Conservation (phyloP, 768 basidiomycete genomes). For the Russula griseocarnosa region DNA sequence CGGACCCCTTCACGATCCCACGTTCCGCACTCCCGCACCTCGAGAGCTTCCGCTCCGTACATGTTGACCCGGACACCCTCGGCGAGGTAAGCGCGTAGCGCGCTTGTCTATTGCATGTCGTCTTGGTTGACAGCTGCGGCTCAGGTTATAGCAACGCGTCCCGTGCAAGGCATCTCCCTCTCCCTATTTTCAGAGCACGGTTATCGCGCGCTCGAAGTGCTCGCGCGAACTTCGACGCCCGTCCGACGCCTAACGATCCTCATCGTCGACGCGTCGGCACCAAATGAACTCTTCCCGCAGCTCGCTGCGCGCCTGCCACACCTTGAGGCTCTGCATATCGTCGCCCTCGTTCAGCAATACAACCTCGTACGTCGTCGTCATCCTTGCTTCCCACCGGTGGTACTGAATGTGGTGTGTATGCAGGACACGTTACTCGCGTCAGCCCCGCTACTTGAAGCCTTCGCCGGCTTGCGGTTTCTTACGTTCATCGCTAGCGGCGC, state of each 20-base stretch:
- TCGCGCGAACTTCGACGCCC: constrained; percentile 39
- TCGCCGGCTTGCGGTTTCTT: constrained; percentile 45
- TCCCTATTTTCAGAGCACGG: constrained; percentile 46
- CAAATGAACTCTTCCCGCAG: constrained; percentile 43
- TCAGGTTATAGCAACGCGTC: constrained; percentile 45
- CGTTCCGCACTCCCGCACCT: constrained; percentile 47
- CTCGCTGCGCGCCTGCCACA: constrained; percentile 46
- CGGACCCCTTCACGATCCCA: constrained; percentile 34
- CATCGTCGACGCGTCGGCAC: constrained; percentile 47
- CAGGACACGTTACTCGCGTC: constrained; percentile 45
- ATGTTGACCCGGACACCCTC: constrained; percentile 47
- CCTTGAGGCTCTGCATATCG: constrained; percentile 59
- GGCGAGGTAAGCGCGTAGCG: constrained; percentile 20
- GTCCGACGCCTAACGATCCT: constrained; percentile 54
- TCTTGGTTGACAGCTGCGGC: constrained; percentile 2
- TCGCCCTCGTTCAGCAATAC: constrained; percentile 50
- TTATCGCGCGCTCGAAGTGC: constrained; percentile 42
- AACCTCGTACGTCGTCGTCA: constrained; percentile 40
- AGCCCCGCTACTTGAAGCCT: constrained; percentile 40
- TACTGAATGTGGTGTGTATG: background rate
- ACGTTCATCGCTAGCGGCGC: constrained; percentile 54
- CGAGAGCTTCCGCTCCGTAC: constrained; percentile 49
- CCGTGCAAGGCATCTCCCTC: constrained; percentile 49
- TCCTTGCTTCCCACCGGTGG: background rate
- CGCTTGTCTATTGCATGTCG: background rate